A percentile compares a stretch with the other conserved stretches of the same genome.
phyloP scores from a whole-genome alignment of 2,329 filamentous ascomycete genomes.

The Hypoxylon sp. region DNA sequence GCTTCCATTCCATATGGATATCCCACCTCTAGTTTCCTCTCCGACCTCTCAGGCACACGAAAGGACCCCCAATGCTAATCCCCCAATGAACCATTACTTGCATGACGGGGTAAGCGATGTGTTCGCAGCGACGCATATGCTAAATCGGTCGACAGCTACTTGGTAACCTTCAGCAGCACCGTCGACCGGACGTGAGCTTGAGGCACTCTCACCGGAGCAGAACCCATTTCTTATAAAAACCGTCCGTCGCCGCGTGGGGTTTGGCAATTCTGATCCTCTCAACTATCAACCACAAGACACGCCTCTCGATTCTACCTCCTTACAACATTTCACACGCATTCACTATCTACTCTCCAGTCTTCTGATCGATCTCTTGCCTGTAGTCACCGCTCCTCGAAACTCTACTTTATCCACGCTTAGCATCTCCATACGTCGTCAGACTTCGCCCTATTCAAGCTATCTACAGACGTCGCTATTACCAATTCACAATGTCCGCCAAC shows the following conservation, averaged over 20 bases:
- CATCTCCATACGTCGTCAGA: neutral
- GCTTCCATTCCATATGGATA: slow-evolving; percentile 10
- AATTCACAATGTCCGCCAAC: slow-evolving; percentile 17
- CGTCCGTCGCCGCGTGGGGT: slow-evolving; percentile 9
- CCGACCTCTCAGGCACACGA: neutral
- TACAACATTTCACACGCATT: neutral
- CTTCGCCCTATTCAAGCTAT: neutral
- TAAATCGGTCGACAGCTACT: slow-evolving; percentile 17
- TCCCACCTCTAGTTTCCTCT: slow-evolving; percentile 10
- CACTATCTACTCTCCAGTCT: neutral
- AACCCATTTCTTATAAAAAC: slow-evolving; percentile 26
- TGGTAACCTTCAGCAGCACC: slow-evolving; percentile 6
- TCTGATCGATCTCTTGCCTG: neutral
- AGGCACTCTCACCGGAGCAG: slow-evolving; percentile 12
- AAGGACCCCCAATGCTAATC: slow-evolving; percentile 17
- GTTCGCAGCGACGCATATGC: slow-evolving; percentile 18
- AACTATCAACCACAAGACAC: slow-evolving; percentile 7
- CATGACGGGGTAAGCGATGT: slow-evolving; percentile 7
- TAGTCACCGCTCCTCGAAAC: neutral
- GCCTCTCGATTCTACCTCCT: neutral
- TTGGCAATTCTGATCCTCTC: slow-evolving; percentile 6
- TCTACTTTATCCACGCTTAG: neutral
- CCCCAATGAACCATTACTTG: slow-evolving; percentile 4
- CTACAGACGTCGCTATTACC: slow-evolving; percentile 19
- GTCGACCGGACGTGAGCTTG: slow-evolving; percentile 5